Base-by-base conservation (phyloP, 2,329 filamentous ascomycete species). In the Colletotrichum acutatum region DNA sequence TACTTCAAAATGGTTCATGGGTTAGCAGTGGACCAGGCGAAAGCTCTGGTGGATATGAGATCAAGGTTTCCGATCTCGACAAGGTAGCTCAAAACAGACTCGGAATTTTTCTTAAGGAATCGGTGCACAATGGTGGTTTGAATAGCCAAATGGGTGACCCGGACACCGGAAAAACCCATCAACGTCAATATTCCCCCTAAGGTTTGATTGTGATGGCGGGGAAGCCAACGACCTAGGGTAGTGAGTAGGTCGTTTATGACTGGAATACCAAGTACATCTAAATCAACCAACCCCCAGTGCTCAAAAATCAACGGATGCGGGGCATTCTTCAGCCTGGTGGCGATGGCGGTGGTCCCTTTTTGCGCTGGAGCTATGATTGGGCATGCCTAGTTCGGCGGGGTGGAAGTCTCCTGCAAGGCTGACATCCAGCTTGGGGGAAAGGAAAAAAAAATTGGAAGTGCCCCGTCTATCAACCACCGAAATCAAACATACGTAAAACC, bases 371-470 rank as follows among this genome's bases (percentile, higher is more conserved):
- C 49, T 54, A 46, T 73, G 62, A 74, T 66, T 74, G 66, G 71
- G 59, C 14, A 24, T 26, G 6, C 22, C 4, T 9, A 26, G 16
- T 12, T 30, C 59, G 56, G 71, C 64, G 74, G 74, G 74, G 74
- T 71, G 59, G 30, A 26, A 28, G 54, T 59, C 53, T 58, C 53
- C 74, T 75, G 74, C 74, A 74, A 75, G 74, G 74, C 74, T 75
- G 74, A 75, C 65, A 62, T 32, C 49, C 34, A 62, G 64, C 65
- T 66, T 65, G 49, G 37, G 37, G 14, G 14, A 42, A 7, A 42
- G 14, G 16, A 42, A 42, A 42, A 72, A 74, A 68, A 75, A 75
- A 74, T 72, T 60, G 72, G 67, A 63, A 70, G 63, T 37, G 71
- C 59, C 42, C 42, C 37, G 37, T 46, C 26, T 19, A 30, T 26